A percentile compares a stretch with the other conserved stretches of the same genome.
Evolutionary conservation across 1,139 yeast species (phyloP).

Genomic region (Kodamaea fungicola): DNA sequence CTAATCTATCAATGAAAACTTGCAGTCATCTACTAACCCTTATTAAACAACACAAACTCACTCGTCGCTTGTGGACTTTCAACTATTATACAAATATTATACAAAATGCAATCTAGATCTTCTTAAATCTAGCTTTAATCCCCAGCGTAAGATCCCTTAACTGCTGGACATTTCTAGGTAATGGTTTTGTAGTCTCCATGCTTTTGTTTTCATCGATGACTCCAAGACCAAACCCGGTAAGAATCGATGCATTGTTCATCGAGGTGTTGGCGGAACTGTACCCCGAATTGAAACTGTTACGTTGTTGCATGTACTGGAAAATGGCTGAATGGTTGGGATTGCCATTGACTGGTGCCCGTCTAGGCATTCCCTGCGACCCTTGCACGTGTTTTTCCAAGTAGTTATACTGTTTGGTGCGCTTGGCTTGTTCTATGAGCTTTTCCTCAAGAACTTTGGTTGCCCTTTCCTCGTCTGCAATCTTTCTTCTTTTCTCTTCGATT

Average conservation of each 20-base stretch:
- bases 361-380: neutral
- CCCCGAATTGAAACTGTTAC: constrained; percentile 13
- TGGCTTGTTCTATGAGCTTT: constrained; percentile 28
- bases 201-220: constrained; percentile 41
- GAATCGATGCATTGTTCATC: constrained; percentile 22
- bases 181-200: constrained; percentile 16
- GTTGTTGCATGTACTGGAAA: constrained; percentile 10
- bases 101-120: neutral
- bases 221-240: constrained; percentile 39
- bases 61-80: no score
- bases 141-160: constrained; percentile 37
- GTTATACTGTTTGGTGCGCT: constrained; percentile 26
- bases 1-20: no score
- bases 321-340: constrained; percentile 8
- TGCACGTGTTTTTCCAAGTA: constrained; percentile 34
- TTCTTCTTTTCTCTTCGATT: neutral
- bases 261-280: constrained; percentile 22
- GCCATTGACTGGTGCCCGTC: neutral
- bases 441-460: constrained; percentile 19
- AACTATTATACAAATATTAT: no score
- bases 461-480: constrained; percentile 4
- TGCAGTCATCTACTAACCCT: no score
- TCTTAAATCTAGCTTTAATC: constrained; percentile 29
- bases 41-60: no score
- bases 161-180: constrained; percentile 28